Evolutionary conservation across 2,329 filamentous ascomycete species (phyloP).

Genomic region (Fusarium nanum): DNA sequence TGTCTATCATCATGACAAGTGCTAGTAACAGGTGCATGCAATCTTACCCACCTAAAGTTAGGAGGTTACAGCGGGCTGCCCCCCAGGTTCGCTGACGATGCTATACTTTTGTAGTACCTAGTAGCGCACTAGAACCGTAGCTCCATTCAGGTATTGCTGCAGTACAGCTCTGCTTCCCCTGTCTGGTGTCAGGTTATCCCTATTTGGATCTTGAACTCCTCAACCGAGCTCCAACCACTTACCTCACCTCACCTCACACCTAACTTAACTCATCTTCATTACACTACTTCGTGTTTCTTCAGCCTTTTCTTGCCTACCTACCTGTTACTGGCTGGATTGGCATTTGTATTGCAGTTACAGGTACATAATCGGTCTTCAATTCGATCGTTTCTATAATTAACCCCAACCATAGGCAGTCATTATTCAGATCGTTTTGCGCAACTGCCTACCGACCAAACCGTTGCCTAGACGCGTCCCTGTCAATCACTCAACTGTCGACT

Average conservation of each 20-base stretch:
- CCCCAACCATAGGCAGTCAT: not conserved
- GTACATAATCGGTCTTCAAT: not conserved
- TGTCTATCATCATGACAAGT: not conserved
- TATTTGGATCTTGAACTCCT: constrained; percentile 30
- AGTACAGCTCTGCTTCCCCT: constrained; percentile 7
- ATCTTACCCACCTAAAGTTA: not conserved
- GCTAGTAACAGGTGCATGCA: not conserved
- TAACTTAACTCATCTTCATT: constrained; percentile 8
- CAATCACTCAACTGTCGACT: not conserved
- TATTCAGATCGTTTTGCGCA: constrained; percentile 14
- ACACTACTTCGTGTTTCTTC: not conserved
- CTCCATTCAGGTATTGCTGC: not conserved
- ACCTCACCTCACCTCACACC: constrained; percentile 27
- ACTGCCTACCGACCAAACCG: constrained; percentile 17
- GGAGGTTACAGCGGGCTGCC: not conserved
- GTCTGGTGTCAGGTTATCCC: constrained; percentile 15
- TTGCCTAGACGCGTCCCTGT: constrained; percentile 23
- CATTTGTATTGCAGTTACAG: not conserved
- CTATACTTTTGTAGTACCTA: constrained; percentile 3
- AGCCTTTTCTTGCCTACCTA: not conserved
- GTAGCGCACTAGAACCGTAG: not conserved
- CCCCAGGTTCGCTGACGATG: not conserved
- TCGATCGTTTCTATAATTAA: not conserved
- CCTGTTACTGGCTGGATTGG: not conserved
- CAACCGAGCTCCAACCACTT: constrained; percentile 28